These are phyloP conservation scores for Saccharum spontaneum DNA, from an alignment of 176 grass and related monocot genomes.

Conservation along the genomic window DNA sequence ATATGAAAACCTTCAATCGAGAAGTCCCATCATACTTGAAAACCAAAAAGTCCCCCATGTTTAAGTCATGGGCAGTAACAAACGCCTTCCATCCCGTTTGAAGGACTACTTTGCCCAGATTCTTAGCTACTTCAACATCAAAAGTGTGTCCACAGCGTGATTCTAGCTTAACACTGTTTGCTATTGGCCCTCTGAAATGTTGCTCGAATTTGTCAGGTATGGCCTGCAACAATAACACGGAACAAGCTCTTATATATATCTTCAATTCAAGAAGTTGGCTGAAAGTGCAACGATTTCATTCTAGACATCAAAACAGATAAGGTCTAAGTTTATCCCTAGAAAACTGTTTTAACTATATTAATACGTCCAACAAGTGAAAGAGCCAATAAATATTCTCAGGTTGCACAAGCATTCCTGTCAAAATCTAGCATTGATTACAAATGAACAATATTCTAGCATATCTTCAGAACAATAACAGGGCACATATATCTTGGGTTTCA, in stretches of 20 bases:
- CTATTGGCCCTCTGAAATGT: background rate
- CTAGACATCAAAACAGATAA: background rate
- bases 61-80: conserved; percentile 30
- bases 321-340: background rate
- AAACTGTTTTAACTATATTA: background rate
- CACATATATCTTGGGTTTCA: too few species aligned
- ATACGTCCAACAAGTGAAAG: background rate
- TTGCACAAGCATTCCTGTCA: background rate
- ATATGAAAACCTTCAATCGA: conserved; percentile 43
- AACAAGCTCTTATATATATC: background rate
- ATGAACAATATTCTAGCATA: background rate
- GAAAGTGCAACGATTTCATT: background rate
- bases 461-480: background rate
- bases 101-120: background rate
- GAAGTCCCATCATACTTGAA: conserved; percentile 41
- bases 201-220: background rate
- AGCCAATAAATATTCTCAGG: background rate
- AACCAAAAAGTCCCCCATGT: conserved; percentile 34
- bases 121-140: conserved; percentile 3
- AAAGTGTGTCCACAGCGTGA: background rate
- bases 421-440: background rate
- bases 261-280: too few species aligned
- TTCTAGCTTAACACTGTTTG: background rate
- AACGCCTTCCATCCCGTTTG: conserved; percentile 48
- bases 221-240: background rate